These are phyloP conservation scores for Baudoinia panamericana DNA, from an alignment of 495 filamentous ascomycete species.

Conservation along the genomic window DNA sequence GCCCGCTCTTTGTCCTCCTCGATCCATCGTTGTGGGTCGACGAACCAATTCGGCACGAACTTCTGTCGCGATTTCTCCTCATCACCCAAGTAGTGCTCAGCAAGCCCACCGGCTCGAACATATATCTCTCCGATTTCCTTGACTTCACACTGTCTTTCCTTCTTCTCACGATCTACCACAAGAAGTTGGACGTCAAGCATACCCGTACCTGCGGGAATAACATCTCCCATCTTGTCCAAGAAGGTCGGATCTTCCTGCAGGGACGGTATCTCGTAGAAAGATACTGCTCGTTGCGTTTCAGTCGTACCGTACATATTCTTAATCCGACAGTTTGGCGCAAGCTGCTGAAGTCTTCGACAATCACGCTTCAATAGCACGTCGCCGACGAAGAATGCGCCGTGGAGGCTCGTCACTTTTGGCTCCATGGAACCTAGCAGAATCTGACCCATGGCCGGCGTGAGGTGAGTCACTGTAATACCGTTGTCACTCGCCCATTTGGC, in stretches of 20 bases:
- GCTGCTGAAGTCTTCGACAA: conserved; percentile 60
- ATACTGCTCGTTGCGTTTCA: conserved; percentile 77
- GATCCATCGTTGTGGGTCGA: conserved; percentile 60
- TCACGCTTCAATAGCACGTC: conserved; percentile 82
- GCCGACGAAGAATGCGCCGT: conserved; percentile 85
- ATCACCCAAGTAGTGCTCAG: conserved; percentile 69
- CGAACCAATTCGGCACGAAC: conserved; percentile 83
- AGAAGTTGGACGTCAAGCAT: conserved; percentile 91
- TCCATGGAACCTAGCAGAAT: conserved; percentile 72
- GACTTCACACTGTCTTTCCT: conserved; percentile 56
- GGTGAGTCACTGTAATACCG: conserved; percentile 69
- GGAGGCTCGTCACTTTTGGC: conserved; percentile 37
- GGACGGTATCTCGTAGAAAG: conserved; percentile 74
- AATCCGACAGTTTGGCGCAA: conserved; percentile 69
- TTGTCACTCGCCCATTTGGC: conserved; percentile 85
- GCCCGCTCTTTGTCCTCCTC: conserved; percentile 43
- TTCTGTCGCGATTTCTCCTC: conserved; percentile 47
- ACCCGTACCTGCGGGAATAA: conserved; percentile 74
- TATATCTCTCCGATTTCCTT: conserved; percentile 83
- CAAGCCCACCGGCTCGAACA: conserved; percentile 75
- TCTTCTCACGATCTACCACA: conserved; percentile 71
- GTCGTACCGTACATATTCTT: conserved; percentile 91
- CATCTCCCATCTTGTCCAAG: conserved; percentile 59
- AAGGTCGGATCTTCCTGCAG: conserved; percentile 50
- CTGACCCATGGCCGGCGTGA: conserved; percentile 94